Conservation (phyloP, 495 filamentous ascomycete species). For the Penicillium pancosmium region DNA sequence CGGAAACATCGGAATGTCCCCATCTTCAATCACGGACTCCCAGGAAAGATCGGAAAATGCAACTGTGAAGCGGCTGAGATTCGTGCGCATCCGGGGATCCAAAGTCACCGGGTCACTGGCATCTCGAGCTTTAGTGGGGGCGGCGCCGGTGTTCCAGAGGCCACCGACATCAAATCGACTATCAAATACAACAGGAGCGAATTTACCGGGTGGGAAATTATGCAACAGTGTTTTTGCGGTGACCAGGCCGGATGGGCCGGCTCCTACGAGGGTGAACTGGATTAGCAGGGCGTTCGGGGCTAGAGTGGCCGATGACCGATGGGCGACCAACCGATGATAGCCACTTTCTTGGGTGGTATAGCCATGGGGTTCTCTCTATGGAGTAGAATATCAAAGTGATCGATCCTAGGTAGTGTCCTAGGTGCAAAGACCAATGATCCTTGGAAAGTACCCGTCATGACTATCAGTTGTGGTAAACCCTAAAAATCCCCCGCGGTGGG, state of each 20-base stretch:
- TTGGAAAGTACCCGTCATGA: too few species aligned
- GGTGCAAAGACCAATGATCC: too few species aligned
- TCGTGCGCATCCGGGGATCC: slow-evolving; percentile 72
- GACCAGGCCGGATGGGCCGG: slow-evolving; percentile 79
- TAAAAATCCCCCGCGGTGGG: not conserved
- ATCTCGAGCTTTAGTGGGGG: slow-evolving; percentile 36
- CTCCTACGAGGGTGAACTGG: slow-evolving; percentile 53
- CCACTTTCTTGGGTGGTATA: slow-evolving; percentile 58
- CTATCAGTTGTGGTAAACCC: not conserved
- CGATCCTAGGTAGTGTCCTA: too few species aligned
- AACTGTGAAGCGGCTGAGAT: slow-evolving; percentile 77
- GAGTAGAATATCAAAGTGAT: too few species aligned
- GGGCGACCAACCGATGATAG: slow-evolving; percentile 61
- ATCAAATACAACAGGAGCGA: slow-evolving; percentile 74
- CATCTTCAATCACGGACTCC: slow-evolving; percentile 46
- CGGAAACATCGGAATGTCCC: slow-evolving; percentile 63
- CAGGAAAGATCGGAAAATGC: slow-evolving; percentile 80
- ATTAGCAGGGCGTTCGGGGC: slow-evolving; percentile 2
- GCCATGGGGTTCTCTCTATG: not conserved
- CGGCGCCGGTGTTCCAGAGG: slow-evolving; percentile 58
- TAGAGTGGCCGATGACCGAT: not conserved
- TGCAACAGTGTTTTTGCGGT: slow-evolving; percentile 79
- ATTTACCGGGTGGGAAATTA: slow-evolving; percentile 55
- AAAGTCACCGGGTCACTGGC: slow-evolving; percentile 40
- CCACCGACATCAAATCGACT: slow-evolving; percentile 66